These are phyloP conservation scores for Lichtheimia ornata DNA, from an alignment of 371 early-diverging fungal species.

Conservation along the genomic window DNA sequence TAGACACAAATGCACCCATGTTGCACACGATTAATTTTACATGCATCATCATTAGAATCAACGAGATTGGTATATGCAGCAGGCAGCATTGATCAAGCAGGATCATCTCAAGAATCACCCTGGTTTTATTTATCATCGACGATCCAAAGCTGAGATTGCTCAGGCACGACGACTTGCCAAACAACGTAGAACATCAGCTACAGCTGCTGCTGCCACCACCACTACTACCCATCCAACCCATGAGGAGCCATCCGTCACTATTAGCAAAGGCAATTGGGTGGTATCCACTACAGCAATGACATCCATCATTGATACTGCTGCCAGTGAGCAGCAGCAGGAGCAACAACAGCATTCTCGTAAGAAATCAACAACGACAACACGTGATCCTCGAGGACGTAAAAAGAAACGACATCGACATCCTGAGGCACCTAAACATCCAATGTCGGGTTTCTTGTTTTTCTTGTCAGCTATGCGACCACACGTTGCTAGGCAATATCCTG, in stretches of 20 bases:
- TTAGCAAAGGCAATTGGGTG: background rate
- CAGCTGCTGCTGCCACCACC: background rate
- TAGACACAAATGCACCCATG: background rate
- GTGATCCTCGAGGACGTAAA: conserved; percentile 57
- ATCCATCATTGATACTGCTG: background rate
- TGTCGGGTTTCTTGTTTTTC: conserved; percentile 77
- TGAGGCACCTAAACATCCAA: conserved; percentile 78
- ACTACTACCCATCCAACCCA: background rate
- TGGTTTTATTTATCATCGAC: conserved; percentile 61
- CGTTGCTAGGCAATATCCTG: conserved; percentile 61
- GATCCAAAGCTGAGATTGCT: conserved; percentile 60
- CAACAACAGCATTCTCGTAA: background rate
- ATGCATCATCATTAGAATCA: conserved; percentile 22
- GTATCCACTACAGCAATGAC: background rate
- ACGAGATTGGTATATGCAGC: conserved; percentile 34
- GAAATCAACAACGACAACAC: conserved; percentile 6
- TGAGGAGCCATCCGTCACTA: background rate
- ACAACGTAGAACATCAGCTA: conserved; percentile 10
- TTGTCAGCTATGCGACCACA: conserved; percentile 61
- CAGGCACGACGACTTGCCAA: conserved; percentile 45
- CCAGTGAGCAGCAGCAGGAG: background rate
- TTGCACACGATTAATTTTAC: background rate
- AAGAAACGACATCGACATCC: conserved; percentile 72
- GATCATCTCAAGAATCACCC: conserved; percentile 63
- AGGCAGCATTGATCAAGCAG: conserved; percentile 54